Conservation (phyloP, 306 rosid species). For the Echinosophora koreensis region DNA sequence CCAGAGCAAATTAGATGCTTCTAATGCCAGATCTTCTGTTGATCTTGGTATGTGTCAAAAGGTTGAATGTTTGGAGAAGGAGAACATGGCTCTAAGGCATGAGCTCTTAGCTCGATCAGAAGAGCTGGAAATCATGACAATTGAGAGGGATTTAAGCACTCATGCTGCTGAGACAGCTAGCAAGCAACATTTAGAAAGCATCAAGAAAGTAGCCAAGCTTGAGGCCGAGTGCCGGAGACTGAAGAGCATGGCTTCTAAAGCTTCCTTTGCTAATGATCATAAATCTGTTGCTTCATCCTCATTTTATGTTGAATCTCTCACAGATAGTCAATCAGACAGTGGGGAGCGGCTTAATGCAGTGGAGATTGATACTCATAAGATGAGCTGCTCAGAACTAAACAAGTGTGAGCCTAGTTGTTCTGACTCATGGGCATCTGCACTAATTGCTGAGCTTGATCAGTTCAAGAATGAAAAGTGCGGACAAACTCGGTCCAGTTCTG, state of each 20-base stretch:
- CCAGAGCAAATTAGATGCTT: constrained; percentile 62
- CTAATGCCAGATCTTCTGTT: constrained; percentile 52
- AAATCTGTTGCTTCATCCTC: constrained; percentile 73
- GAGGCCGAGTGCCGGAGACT: constrained; percentile 92
- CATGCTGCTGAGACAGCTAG: constrained; percentile 95
- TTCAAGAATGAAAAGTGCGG: constrained; percentile 76
- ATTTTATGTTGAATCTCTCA: constrained; percentile 72
- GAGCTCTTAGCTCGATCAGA: constrained; percentile 71
- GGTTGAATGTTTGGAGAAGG: constrained; percentile 73
- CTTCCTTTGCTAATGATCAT: constrained; percentile 59
- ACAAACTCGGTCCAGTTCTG: constrained; percentile 60
- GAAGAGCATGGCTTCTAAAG: constrained; percentile 58
- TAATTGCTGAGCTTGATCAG: constrained; percentile 84
- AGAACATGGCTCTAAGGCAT: constrained; percentile 74
- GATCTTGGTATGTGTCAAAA: constrained; percentile 62
- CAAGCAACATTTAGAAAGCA: constrained; percentile 92
- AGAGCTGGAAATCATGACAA: constrained; percentile 80
- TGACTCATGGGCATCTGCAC: constrained; percentile 80
- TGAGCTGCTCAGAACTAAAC: constrained; percentile 59
- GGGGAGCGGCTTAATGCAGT: constrained; percentile 62
- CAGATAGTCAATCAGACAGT: constrained; percentile 79
- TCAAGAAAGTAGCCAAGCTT: constrained; percentile 87
- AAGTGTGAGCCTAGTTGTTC: constrained; percentile 71
- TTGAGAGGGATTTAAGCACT: constrained; percentile 94
- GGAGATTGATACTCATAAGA: constrained; percentile 60